These are phyloP conservation scores for Calonectria pseudoreteaudii DNA, from an alignment of 2,329 filamentous ascomycete species.

Conservation along the genomic window DNA sequence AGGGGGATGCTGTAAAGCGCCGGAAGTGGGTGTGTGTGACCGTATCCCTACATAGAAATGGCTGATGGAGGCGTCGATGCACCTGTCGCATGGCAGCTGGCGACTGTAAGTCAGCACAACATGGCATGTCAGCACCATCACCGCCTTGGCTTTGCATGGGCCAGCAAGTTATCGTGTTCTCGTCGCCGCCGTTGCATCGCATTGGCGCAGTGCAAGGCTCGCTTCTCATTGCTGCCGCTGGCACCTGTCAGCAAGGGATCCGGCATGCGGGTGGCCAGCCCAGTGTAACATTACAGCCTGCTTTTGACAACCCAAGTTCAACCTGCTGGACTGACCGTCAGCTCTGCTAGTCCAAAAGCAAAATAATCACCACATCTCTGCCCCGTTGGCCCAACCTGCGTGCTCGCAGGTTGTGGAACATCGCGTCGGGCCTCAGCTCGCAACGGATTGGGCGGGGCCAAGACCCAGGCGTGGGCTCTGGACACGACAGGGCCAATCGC, in stretches of 20 bases:
- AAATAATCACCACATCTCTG: background rate
- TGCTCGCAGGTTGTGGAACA: slow-evolving; percentile 20
- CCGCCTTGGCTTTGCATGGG: background rate
- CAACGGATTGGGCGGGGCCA: slow-evolving; percentile 8
- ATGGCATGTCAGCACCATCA: slow-evolving; percentile 20
- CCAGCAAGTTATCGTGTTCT: background rate
- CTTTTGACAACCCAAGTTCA: background rate
- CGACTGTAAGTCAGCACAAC: slow-evolving; percentile 12
- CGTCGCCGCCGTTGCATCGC: slow-evolving; percentile 3
- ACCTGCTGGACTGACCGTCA: background rate
- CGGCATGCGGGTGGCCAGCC: background rate
- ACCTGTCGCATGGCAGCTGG: slow-evolving; percentile 10
- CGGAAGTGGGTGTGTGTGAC: background rate
- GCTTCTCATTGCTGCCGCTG: background rate
- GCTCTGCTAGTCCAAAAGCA: background rate
- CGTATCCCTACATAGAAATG: slow-evolving; percentile 11
- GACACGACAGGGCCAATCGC: slow-evolving; percentile 2
- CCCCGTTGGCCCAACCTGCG: background rate
- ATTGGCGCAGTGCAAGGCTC: background rate
- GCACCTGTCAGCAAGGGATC: slow-evolving; percentile 11
- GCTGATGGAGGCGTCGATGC: slow-evolving; percentile 8
- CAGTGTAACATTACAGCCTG: slow-evolving; percentile 14
- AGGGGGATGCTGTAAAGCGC: background rate
- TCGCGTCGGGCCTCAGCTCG: slow-evolving; percentile 23
- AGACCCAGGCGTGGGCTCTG: background rate